These are phyloP conservation scores for Leishmania guyanensis DNA, from an alignment of 208 protist species.

Conservation along the genomic window DNA sequence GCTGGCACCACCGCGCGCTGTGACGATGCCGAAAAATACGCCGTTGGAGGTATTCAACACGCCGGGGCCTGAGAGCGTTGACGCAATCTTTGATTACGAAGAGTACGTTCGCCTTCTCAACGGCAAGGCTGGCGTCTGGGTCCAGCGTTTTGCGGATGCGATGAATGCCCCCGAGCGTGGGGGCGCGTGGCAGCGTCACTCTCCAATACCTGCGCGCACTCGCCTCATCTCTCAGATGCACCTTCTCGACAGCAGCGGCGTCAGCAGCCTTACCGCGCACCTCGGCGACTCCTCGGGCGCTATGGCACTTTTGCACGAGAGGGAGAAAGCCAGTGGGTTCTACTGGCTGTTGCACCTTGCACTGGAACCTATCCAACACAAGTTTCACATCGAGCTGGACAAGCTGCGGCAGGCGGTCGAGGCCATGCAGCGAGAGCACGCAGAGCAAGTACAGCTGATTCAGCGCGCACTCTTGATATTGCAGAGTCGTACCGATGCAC, in stretches of 20 bases:
- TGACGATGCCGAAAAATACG: conserved; percentile 3
- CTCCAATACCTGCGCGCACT: neutral
- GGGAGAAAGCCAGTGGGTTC: conserved; percentile 26
- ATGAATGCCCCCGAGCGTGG: conserved; percentile 3
- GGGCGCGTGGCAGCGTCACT: neutral
- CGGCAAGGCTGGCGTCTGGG: conserved; percentile 18
- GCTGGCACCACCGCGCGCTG: neutral
- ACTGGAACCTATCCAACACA: conserved; percentile 32
- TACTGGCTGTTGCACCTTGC: conserved; percentile 38
- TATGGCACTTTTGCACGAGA: conserved; percentile 3
- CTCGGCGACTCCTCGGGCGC: neutral
- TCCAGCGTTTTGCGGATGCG: conserved; percentile 8
- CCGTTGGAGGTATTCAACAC: conserved; percentile 6
- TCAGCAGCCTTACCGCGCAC: neutral
- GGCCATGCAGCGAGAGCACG: conserved; percentile 37
- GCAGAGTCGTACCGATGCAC: conserved; percentile 42
- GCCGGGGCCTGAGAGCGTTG: conserved; percentile 37
- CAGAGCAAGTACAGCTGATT: conserved; percentile 30
- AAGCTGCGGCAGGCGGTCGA: conserved; percentile 30
- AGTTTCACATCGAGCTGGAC: conserved; percentile 22
- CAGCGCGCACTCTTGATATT: conserved; percentile 21
- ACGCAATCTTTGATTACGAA: conserved; percentile 89
- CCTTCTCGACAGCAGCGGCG: neutral
- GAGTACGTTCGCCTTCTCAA: conserved; percentile 40
- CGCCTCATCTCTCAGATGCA: conserved; percentile 5